Evolutionary conservation across 2,329 filamentous ascomycete species (phyloP), one percentile per base, ranked within the genome.

Genomic region (Beauveria asiatica): DNA sequence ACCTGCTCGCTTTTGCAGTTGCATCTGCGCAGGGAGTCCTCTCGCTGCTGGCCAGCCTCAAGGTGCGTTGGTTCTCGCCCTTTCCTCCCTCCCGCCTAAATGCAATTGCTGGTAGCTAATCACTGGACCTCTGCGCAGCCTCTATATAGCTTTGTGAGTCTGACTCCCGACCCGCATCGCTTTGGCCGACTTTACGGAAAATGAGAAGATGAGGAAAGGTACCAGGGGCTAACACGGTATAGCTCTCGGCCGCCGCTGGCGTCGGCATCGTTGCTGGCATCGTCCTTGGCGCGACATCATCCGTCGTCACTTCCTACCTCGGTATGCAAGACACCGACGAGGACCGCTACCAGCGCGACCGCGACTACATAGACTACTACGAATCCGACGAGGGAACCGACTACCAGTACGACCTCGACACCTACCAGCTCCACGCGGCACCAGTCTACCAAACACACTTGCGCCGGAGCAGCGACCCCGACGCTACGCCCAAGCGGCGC

Each of bases 191-290:
- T 21, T 8, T 13, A 37, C 2, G 3, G 21, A 30, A 27, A 4
- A 57, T 5, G 25, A 17, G 10, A 21, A 50, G 10, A 50, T 10
- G 16, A n/a, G 39, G 16, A 44, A 19, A 17, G 13, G 13, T 37
- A 54, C 21, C 16, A 19, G 6, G 17, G 25, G 33, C 49, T 60
- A 19, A 55, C 45, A 23, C 17, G 17, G 33, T 1, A 25, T 59
- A 79, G 76, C 77, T 92, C 51, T 85, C 84, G 53, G 80, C 85
- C 25, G 90, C 89, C 8, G 79, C 83, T 37, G 72, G 89, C 19
- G 78, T 90, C 57, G 90, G 90, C n/a, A 73, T 86, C 57, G 55
- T 83, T 11, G 76, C 85, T 30, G 89, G 88, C 56, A 71, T 85
- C 55, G 64, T 82, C 19, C 71, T 92, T 48, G 80, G 83, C 67